Conservation (phyloP, 2,329 filamentous ascomycete species). For the Fusarium napiforme region DNA sequence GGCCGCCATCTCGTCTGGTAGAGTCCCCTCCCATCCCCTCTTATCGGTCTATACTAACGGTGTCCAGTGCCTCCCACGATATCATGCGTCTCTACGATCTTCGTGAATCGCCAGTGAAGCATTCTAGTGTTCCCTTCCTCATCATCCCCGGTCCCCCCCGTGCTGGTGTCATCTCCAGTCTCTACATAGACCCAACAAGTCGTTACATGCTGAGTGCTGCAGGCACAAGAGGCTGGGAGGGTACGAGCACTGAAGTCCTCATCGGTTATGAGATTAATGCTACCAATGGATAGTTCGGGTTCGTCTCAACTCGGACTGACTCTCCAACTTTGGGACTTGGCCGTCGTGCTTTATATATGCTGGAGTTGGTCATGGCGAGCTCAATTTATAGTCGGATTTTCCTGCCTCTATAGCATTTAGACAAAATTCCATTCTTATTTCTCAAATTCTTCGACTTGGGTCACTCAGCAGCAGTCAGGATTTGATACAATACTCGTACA, state of each 20-base stretch:
- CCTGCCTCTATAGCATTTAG: background rate
- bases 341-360: background rate
- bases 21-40: constrained; percentile 22
- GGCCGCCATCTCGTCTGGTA: constrained; percentile 87
- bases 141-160: constrained; percentile 88
- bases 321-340: background rate
- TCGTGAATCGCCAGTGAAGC: constrained; percentile 72
- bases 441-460: background rate
- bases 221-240: constrained; percentile 95
- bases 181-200: constrained; percentile 89
- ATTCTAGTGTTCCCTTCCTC: constrained; percentile 90
- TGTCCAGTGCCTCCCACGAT: constrained; percentile 83
- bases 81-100: constrained; percentile 94
- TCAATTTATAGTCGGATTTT: background rate
- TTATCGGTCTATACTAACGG: background rate
- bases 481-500: constrained; percentile 1
- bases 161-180: constrained; percentile 85
- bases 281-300: constrained; percentile 19
- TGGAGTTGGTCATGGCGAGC: background rate
- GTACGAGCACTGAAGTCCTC: constrained; percentile 86
- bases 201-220: constrained; percentile 92
- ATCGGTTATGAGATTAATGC: constrained; percentile 89
- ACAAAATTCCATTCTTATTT: background rate
- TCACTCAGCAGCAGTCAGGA: background rate
- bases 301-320: background rate